Evolutionary conservation across 176 grass and related monocot genomes (phyloP), one percentile per base, ranked within the genome.

Genomic region (Tuctoria greenei): DNA sequence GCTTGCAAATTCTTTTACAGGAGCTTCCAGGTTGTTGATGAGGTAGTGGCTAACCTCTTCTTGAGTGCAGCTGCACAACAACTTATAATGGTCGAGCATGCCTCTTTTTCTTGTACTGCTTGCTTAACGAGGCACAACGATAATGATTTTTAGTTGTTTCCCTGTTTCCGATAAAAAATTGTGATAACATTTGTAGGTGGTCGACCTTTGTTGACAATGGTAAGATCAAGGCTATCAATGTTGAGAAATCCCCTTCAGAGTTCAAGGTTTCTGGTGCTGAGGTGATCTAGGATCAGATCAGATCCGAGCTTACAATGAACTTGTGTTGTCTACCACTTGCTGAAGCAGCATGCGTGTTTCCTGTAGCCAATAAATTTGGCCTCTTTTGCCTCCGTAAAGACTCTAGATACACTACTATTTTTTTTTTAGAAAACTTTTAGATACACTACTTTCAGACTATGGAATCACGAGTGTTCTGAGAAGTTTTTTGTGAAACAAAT

Each of bases 221-320:
- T 26, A 90, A 92, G 73, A 94, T 98, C 74, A 94, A 92, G 81
- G 74, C 76, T 17, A 77, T 98, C n/a, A 98, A 94, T 44, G 81
- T 98, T 11, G 95, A 98, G 82, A 86, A 88, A 62, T 91, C 79
- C 35, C 91, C 95, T 13, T 98, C 95, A 0, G 85, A 92, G 4
- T 92, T 98, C 57, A 92, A 94, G 70, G 85, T 92, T 40, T 98
- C 95, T 80, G 80, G 91, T 20, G 95, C 81, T 3, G 95, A 94
- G 79, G 89, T 92, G 72, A 94, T 98, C 43, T 77, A 94, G 67
- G 82, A 86, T 47, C 95, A 98, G 80, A 94, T 98, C 26, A 92
- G 75, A 94, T n/a, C n/a, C n/a, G n/a, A n/a, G n/a, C 24, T 11
- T 38, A 31, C 38, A 46, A 38, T 23, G 54, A 66, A 77, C 64